Base-by-base conservation (phyloP, 2,329 filamentous ascomycete species). In the Alternaria atra region DNA sequence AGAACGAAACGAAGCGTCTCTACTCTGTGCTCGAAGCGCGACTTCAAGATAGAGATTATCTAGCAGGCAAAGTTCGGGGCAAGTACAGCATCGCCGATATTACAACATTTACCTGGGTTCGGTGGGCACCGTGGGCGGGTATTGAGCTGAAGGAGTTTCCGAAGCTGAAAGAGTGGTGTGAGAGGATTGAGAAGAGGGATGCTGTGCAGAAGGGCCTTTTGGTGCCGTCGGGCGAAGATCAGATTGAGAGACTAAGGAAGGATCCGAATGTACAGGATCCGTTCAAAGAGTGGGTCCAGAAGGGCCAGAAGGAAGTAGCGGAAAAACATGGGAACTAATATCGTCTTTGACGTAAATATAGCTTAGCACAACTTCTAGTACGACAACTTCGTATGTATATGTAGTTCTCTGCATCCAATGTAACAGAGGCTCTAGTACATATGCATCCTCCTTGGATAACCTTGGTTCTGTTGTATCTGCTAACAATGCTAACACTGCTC, bases 1-100 rank as follows among this genome's bases (percentile, higher is more conserved):
- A 84, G 73, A 94, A 93, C 73, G 93, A 97, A 80, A 92, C 90
- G 0, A 85, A 89, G n/a, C 87, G 93, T 1, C 82, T 96, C 2
- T 96, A 94, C 79, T 83, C 87, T 53, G 89, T 92, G 20, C 81
- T 96, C 58, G 89, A 96, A 70, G 85, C 84, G 29, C 87, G 92
- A 42, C 85, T 96, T 78, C 42, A 80, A 77, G 55, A 47, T 5
- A 74, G 82, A 12, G 82, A 84, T 5, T 87, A 82, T 67, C 71
- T 87, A 12, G 84, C 86, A 5, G 90, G 90, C 20, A 87, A 90
- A 9, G 84, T 83, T 1, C 82, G 82, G 64, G 85, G 85, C 74
- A 86, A 85, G 65, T 82, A 69, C 35, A 69, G 62, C 9, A 73
- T 91, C 67, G 92, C 92, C 2, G 92, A 96, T 76, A 91, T 73